Base-by-base conservation (phyloP, 176 grass and related monocot genomes). In the Oryza brachyantha region DNA sequence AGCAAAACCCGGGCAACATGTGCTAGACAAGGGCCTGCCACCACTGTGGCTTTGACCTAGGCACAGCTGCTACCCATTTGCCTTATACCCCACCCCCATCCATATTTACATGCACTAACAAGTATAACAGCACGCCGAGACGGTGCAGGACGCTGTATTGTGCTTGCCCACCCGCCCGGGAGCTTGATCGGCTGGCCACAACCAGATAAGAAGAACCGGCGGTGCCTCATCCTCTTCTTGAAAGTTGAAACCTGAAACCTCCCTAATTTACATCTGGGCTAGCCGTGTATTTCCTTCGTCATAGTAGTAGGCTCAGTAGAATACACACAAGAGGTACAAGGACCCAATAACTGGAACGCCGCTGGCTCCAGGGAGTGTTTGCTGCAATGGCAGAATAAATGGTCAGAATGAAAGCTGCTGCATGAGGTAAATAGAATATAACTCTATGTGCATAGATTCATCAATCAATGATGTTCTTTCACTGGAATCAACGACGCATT, bases 11-110 rank as follows among this genome's bases (percentile, higher is more conserved):
- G 24, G 64, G 62, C 77, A 75, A 80, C 83, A 21, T 29, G 86
- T 68, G 79, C 85, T 72, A 64, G 19, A 83, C 36, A 76, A 90
- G 54, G 83, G 88, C 85, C 88, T 79, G 91, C 91, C 91, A 91
- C 88, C 86, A 61, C 63, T 75, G 86, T 85, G 91, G 85, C 91
- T 93, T 93, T 93, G 91, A 93, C 91, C 91, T 26, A 78, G 67
- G 85, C 84, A 87, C 85, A 81, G 27, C 70, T 61, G 75, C 65
- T 79, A 78, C 84, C 76, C 74, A 73, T 64, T 80, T 80, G 81
- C 70, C 84, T 88, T 90, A 75, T 74, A 78, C 65, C 48, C 16
- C 48, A n/a, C 48, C 48, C 48, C 73, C 72, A 63, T 74, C 65
- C 78, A 76, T 93, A 93, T 91, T 85, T 91, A 93, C 91, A 93